A percentile compares a stretch with the other conserved stretches of the same genome.
Conservation (phyloP, 2,329 filamentous ascomycete genomes). For the Ophiognomonia clavigignenti-juglandacearum region DNA sequence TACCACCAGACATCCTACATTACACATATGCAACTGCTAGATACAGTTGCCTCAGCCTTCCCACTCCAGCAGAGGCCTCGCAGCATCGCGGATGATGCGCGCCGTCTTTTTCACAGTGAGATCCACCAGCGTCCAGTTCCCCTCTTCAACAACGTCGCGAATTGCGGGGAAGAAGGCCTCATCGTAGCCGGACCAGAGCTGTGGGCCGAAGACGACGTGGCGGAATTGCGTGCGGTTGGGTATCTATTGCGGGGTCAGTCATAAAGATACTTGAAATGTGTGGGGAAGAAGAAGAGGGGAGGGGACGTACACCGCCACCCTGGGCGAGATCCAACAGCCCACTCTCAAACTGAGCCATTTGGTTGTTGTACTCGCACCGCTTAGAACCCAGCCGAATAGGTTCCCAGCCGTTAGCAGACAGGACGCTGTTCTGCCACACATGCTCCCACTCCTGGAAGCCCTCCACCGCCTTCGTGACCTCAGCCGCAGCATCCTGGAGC, state of each 20-base stretch:
- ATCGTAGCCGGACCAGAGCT: conserved; percentile 67
- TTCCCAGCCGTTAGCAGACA: conserved; percentile 72
- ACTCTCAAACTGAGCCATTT: conserved; percentile 77
- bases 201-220: conserved; percentile 83
- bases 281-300: conserved; percentile 5
- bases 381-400: conserved; percentile 60
- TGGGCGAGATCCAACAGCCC: conserved; percentile 71
- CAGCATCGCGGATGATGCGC: conserved; percentile 59
- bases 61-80: conserved; percentile 20
- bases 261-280: no score
- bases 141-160: conserved; percentile 68
- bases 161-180: conserved; percentile 76
- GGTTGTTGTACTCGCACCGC: conserved; percentile 72
- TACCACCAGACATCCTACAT: no score
- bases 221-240: conserved; percentile 90
- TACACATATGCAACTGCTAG: neutral
- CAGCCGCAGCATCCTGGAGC: conserved; percentile 57
- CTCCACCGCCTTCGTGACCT: conserved; percentile 54
- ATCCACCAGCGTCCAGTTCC: conserved; percentile 66
- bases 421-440: conserved; percentile 69
- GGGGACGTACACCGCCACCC: conserved; percentile 65
- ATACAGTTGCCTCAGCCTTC: neutral
- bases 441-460: conserved; percentile 73
- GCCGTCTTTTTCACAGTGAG: conserved; percentile 68
- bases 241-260: conserved; percentile 47